These are phyloP conservation scores for Sutorius eximius DNA, from an alignment of 1,284 basidiomycete species.

Conservation along the genomic window DNA sequence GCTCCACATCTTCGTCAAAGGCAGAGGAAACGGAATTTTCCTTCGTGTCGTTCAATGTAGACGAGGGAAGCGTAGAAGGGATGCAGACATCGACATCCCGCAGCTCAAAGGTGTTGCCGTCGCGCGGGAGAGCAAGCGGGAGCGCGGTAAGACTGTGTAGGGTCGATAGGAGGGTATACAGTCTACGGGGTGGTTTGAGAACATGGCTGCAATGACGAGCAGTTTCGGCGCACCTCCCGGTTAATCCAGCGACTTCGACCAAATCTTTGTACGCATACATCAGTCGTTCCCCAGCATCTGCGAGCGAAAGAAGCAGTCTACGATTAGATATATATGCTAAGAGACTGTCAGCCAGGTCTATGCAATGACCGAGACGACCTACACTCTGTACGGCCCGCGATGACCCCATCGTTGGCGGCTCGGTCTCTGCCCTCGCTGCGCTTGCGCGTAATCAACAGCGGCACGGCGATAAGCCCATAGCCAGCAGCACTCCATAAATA, in stretches of 20 bases:
- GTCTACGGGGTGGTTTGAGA: conserved; percentile 22
- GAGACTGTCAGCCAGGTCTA: neutral
- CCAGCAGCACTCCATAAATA: conserved; percentile 92
- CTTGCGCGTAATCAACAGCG: conserved; percentile 66
- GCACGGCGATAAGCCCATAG: conserved; percentile 87
- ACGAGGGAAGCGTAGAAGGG: conserved; percentile 38
- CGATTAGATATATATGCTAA: conserved; percentile 94
- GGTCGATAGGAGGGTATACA: conserved; percentile 87
- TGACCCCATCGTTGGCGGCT: conserved; percentile 32
- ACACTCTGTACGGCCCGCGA: conserved; percentile 68
- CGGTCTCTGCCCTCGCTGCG: conserved; percentile 6
- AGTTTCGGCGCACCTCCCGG: conserved; percentile 52
- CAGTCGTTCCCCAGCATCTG: conserved; percentile 90
- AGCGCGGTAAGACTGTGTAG: conserved; percentile 71
- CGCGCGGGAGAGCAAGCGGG: conserved; percentile 36
- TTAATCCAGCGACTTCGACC: conserved; percentile 90
- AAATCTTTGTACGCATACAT: conserved; percentile 94
- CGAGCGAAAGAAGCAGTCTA: conserved; percentile 88
- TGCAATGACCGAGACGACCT: conserved; percentile 21
- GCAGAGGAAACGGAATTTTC: conserved; percentile 1
- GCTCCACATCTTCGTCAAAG: conserved; percentile 19
- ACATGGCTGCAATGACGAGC: too few relatives aligned
- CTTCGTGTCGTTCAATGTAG: neutral
- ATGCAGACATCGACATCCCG: conserved; percentile 76
- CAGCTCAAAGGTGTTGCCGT: conserved; percentile 51